Percentiles rank a stretch among this genome's conserved stretches.
phyloP scores from a whole-genome alignment of 1,284 basidiomycete species.

The Fistulinella staudtii region DNA sequence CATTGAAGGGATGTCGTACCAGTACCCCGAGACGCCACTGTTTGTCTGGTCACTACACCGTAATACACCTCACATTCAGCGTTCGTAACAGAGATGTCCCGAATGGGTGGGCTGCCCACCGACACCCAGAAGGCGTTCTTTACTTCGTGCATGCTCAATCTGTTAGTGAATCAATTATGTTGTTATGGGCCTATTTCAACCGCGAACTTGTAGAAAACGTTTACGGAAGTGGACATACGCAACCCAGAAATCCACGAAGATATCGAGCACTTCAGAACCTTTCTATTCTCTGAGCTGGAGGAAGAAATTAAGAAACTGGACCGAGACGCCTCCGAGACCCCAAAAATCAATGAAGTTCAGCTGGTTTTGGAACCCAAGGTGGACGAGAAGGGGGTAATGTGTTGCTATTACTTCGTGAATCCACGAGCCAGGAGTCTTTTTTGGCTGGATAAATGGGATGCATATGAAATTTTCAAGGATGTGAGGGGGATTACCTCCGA shows the following conservation, averaged over 20 bases:
- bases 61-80: background rate
- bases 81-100: constrained; percentile 13
- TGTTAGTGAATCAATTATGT: constrained; percentile 17
- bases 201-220: constrained; percentile 23
- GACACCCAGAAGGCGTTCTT: constrained; percentile 29
- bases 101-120: constrained; percentile 22
- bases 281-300: constrained; percentile 13
- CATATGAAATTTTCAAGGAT: constrained; percentile 15
- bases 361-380: constrained; percentile 29
- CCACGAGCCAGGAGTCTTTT: constrained; percentile 24
- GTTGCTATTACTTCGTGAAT: constrained; percentile 32
- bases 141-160: constrained; percentile 26
- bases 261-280: constrained; percentile 21
- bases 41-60: constrained; percentile 9
- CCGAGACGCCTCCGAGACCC: background rate
- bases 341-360: constrained; percentile 22
- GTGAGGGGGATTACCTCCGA: constrained; percentile 20
- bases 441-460: constrained; percentile 29
- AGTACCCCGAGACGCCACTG: constrained; percentile 15
- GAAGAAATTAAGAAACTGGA: constrained; percentile 4
- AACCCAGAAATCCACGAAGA: constrained; percentile 15
- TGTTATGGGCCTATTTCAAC: background rate
- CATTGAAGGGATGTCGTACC: constrained; percentile 17
- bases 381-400: constrained; percentile 11
- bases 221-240: constrained; percentile 30